Evolutionary conservation across 352 stramenopile species (phyloP), one percentile per base, ranked within the genome.

Genomic region (Globisporangium uncinulatum): DNA sequence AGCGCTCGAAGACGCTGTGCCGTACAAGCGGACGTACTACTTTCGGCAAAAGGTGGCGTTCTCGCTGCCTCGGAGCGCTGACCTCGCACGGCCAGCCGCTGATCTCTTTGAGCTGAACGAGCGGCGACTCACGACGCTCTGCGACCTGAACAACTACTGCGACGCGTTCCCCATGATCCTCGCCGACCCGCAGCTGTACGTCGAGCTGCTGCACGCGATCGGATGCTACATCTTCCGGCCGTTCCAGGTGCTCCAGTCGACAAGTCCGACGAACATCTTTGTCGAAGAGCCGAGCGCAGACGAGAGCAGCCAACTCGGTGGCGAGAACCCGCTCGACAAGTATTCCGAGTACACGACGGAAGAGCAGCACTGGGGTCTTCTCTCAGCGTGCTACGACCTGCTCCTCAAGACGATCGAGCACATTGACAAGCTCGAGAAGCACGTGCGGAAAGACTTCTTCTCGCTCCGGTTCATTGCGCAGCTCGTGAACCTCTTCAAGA

Each of bases 371-470:
- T 94, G 84, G 84, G 83, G 82, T 2, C 54, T 94, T 47, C 71
- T 94, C 3, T 92, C 79, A 37, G 75, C 81, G 19, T 89, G 79
- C 46, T 94, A 94, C 55, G 84, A 94, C 32, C 57, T 94, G 55
- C 62, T 94, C 59, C 71, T 92, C 24, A 89, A 90, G 62, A 78
- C 82, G 21, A 94, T 94, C 37, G 85, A 93, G 56, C 82, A 92
- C 64, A 93, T 93, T 63, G 83, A 94, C 75, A 89, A 94, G 67
- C 73, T 94, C 36, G 85, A 94, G 50, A 92, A 93, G 61, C 81
- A 88, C 63, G 74, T 92, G 19, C 80, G 83, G 44, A 94, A 92
- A 57, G 81, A 94, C 47, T 93, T 91, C 62, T 93, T 89, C 59
- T 78, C 77, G 7, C 69, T 89, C 51, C 79, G 82, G 14, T 94